Evolutionary conservation across 768 basidiomycete species (phyloP).

Genomic region (Mycena chlorophos): DNA sequence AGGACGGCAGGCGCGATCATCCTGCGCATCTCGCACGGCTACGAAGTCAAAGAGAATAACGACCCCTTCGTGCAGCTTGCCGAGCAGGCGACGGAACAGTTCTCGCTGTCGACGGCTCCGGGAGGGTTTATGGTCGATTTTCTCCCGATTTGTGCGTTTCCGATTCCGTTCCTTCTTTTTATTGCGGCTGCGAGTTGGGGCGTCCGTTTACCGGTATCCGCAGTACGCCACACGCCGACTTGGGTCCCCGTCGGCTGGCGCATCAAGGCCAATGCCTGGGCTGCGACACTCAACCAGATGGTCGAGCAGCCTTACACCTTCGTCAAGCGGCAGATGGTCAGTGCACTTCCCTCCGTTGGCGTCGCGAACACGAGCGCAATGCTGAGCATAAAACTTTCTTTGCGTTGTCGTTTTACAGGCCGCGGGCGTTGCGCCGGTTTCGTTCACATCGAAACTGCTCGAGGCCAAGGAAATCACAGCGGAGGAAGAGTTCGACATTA

Average conservation of each 20-base stretch:
- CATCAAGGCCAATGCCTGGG: slow-evolving; percentile 53
- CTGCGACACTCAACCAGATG: slow-evolving; percentile 52
- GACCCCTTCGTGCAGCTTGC: slow-evolving; percentile 56
- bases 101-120: slow-evolving; percentile 53
- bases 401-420: slow-evolving; percentile 40
- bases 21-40: slow-evolving; percentile 54
- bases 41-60: slow-evolving; percentile 48
- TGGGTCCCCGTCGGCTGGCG: slow-evolving; percentile 69
- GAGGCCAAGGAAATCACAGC: slow-evolving; percentile 48
- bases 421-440: slow-evolving; percentile 55
- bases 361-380: slow-evolving; percentile 14
- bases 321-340: slow-evolving; percentile 63
- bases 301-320: slow-evolving; percentile 56
- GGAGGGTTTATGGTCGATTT: slow-evolving; percentile 55
- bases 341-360: slow-evolving; percentile 16
- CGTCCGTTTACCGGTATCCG: slow-evolving; percentile 1
- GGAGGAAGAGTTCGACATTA: slow-evolving; percentile 63
- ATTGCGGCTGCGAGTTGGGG: too few species aligned
- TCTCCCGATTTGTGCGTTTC: slow-evolving; percentile 44
- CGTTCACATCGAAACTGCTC: slow-evolving; percentile 60
- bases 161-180: background rate
- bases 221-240: slow-evolving; percentile 58
- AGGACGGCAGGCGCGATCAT: slow-evolving; percentile 56
- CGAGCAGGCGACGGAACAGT: slow-evolving; percentile 55
- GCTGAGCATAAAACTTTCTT: slow-evolving; percentile 7